Conservation (phyloP, 441 rosid genomes). For the Mallotus repandus region DNA sequence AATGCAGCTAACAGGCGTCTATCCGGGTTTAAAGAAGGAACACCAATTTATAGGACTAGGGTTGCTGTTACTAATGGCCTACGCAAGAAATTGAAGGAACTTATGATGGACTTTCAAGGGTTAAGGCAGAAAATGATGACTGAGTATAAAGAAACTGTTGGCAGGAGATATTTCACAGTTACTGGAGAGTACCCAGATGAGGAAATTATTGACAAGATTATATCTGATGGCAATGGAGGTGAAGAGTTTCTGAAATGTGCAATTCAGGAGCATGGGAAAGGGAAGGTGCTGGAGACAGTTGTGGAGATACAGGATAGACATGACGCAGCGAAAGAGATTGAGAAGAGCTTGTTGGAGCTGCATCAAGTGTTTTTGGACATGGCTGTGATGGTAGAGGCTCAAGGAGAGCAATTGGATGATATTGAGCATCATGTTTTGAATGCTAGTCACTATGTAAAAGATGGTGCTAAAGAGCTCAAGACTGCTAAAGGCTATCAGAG, state of each 20-base stretch:
- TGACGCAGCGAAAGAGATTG: constrained; percentile 81
- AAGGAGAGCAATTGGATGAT: constrained; percentile 93
- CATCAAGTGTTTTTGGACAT: constrained; percentile 88
- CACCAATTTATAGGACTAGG: constrained; percentile 75
- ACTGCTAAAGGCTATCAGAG: constrained; percentile 68
- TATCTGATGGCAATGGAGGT: constrained; percentile 61
- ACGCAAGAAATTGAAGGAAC: constrained; percentile 74
- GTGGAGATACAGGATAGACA: constrained; percentile 87
- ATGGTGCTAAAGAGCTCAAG: constrained; percentile 72
- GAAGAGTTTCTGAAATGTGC: constrained; percentile 69
- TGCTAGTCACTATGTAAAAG: constrained; percentile 74
- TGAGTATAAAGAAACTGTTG: constrained; percentile 86
- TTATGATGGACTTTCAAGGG: constrained; percentile 95
- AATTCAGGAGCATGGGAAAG: constrained; percentile 88
- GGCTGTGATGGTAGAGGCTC: constrained; percentile 94
- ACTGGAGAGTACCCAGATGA: constrained; percentile 87
- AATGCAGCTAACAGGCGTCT: constrained; percentile 76
- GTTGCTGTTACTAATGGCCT: constrained; percentile 79
- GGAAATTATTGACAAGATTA: constrained; percentile 78
- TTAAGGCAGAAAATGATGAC: constrained; percentile 86
- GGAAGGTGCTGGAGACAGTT: constrained; percentile 81
- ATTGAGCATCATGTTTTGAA: constrained; percentile 86
- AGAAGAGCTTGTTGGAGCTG: constrained; percentile 85
- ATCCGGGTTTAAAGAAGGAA: constrained; percentile 78
- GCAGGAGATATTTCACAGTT: constrained; percentile 84